Evolutionary conservation across 179 eudicot species (phyloP).

Genomic region (Nepenthes alata): DNA sequence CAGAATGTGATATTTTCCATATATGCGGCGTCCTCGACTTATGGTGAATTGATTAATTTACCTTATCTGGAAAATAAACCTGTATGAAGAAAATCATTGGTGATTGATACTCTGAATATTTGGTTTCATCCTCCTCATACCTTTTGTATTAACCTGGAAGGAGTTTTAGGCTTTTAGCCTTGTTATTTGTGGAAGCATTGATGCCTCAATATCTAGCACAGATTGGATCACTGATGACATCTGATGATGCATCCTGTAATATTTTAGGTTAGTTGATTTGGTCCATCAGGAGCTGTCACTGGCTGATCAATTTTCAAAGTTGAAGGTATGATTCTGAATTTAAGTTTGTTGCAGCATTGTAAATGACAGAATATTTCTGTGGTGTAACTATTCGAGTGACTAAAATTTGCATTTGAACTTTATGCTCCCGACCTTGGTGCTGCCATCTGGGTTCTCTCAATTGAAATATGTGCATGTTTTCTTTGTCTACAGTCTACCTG

Average conservation of each 20-base stretch:
- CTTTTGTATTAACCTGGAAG: too few relatives aligned
- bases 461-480: not conserved
- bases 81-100: too few relatives aligned
- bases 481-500: not conserved
- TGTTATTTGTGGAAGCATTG: too few relatives aligned
- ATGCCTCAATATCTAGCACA: not conserved
- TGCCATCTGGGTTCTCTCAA: not conserved
- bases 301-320: constrained; percentile 78
- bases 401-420: not conserved
- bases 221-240: not conserved
- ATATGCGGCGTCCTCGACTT: too few relatives aligned
- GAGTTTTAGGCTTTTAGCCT: too few relatives aligned
- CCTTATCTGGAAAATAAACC: too few relatives aligned
- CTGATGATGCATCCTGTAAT: not conserved
- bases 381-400: not conserved
- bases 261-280: constrained; percentile 69
- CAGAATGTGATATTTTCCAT: too few relatives aligned
- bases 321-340: constrained; percentile 43
- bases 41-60: too few relatives aligned
- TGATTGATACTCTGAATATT: too few relatives aligned
- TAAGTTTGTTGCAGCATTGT: not conserved
- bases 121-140: too few relatives aligned
- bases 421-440: not conserved
- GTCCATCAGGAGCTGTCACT: constrained; percentile 84
- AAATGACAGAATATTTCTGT: not conserved